Conservation (phyloP, 371 early-diverging fungal genomes). For the Lichtheimia hyalospora region DNA sequence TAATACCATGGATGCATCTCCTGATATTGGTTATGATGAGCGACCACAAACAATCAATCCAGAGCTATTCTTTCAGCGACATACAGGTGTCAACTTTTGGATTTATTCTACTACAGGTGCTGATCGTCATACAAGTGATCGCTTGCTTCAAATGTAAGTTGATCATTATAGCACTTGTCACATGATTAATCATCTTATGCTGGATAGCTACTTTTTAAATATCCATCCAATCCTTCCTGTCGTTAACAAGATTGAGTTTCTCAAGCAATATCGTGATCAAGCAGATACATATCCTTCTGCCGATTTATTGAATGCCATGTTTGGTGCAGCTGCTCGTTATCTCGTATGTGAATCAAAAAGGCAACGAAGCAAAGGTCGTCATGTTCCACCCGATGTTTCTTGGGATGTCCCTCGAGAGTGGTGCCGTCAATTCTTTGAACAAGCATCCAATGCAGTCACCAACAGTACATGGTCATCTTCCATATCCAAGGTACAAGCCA, state of each 20-base stretch:
- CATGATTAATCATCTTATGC: background rate
- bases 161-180: background rate
- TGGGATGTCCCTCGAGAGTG: slow-evolving; percentile 40
- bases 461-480: slow-evolving; percentile 20
- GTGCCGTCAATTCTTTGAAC: slow-evolving; percentile 45
- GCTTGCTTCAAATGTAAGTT: slow-evolving; percentile 41
- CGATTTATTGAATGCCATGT: slow-evolving; percentile 47
- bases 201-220: slow-evolving; percentile 42
- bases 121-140: slow-evolving; percentile 41
- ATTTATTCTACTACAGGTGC: slow-evolving; percentile 38
- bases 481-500: slow-evolving; percentile 45
- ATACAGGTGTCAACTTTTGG: slow-evolving; percentile 32
- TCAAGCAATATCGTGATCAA: slow-evolving; percentile 44
- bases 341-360: slow-evolving; percentile 32
- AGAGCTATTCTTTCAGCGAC: background rate
- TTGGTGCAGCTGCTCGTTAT: slow-evolving; percentile 52
- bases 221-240: slow-evolving; percentile 48
- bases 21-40: too few relatives aligned
- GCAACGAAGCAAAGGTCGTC: slow-evolving; percentile 11
- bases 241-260: slow-evolving; percentile 40
- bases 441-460: slow-evolving; percentile 27
- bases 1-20: background rate
- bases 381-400: slow-evolving; percentile 22
- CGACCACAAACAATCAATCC: background rate
- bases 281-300: slow-evolving; percentile 41